Conservation (phyloP, 2,329 filamentous ascomycete species). For the Colletotrichum theobromicola region DNA sequence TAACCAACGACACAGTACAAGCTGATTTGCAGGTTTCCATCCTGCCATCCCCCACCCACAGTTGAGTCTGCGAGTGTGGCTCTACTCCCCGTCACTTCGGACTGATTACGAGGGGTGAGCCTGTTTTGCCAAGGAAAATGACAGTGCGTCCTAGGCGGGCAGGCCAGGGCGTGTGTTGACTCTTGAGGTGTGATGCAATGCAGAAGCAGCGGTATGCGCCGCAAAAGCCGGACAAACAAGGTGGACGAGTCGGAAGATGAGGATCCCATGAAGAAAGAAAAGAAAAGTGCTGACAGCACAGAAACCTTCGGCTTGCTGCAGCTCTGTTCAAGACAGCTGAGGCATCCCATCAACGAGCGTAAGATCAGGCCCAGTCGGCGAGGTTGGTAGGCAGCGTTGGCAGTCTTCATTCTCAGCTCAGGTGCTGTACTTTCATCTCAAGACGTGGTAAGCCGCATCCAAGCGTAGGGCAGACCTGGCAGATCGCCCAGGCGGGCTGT, state of each 20-base stretch:
- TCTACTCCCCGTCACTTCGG: background rate
- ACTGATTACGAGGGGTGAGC: background rate
- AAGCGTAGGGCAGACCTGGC: constrained; percentile 2
- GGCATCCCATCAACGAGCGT: constrained; percentile 1
- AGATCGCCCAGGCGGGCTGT: background rate
- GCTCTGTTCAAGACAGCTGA: background rate
- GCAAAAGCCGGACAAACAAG: constrained; percentile 15
- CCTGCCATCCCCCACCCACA: background rate
- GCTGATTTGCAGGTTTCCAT: background rate
- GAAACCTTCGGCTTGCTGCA: background rate
- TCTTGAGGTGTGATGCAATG: constrained; percentile 9
- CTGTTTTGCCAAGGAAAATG: background rate
- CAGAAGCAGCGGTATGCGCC: constrained; percentile 3
- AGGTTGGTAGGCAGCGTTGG: background rate
- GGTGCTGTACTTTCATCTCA: background rate
- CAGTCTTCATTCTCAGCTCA: background rate
- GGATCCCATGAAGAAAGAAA: constrained; percentile 6
- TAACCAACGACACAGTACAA: background rate
- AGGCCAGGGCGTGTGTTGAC: background rate
- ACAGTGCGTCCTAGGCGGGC: background rate
- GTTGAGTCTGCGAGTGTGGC: background rate
- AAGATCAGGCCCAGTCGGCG: background rate
- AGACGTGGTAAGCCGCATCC: background rate
- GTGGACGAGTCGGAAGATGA: background rate
- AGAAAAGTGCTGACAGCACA: background rate